A percentile compares a stretch with the other conserved stretches of the same genome.
These are phyloP conservation scores for Rhodotorula paludigena DNA, from an alignment of 768 basidiomycete species.

Conservation along the genomic window DNA sequence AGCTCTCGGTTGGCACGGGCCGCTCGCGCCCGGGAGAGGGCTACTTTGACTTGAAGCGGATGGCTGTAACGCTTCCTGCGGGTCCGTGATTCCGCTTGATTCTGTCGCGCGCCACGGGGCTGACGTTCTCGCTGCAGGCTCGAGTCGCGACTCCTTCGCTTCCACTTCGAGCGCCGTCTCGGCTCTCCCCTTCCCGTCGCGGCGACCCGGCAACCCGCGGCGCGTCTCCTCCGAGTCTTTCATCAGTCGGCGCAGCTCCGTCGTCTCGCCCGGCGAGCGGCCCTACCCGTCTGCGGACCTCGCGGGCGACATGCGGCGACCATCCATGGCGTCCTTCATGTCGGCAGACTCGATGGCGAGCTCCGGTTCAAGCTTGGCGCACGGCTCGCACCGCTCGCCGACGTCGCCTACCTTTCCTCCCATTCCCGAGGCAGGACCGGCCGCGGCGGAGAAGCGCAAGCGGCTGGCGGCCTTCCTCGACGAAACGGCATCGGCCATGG, in stretches of 20 bases:
- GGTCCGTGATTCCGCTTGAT: neutral
- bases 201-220: neutral
- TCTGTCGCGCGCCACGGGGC: neutral
- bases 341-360: conserved; percentile 14
- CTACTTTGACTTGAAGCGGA: neutral
- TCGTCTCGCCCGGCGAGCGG: conserved; percentile 6
- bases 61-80: neutral
- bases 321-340: conserved; percentile 7
- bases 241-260: neutral
- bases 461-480: conserved; percentile 33
- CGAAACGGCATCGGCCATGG: conserved; percentile 36
- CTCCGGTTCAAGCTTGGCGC: neutral
- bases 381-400: conserved; percentile 66
- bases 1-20: neutral
- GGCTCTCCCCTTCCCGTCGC: conserved; percentile 24
- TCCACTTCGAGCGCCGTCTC: neutral
- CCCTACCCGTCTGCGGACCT: conserved; percentile 3
- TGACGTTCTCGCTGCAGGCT: neutral
- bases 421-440: neutral
- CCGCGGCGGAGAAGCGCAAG: conserved; percentile 20
- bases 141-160: neutral
- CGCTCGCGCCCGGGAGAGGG: neutral
- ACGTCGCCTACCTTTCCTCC: conserved; percentile 42
- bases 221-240: conserved; percentile 3
- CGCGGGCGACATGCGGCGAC: neutral